These are phyloP conservation scores for Ormosia semicastrata DNA, from an alignment of 306 rosid genomes.

Conservation along the genomic window DNA sequence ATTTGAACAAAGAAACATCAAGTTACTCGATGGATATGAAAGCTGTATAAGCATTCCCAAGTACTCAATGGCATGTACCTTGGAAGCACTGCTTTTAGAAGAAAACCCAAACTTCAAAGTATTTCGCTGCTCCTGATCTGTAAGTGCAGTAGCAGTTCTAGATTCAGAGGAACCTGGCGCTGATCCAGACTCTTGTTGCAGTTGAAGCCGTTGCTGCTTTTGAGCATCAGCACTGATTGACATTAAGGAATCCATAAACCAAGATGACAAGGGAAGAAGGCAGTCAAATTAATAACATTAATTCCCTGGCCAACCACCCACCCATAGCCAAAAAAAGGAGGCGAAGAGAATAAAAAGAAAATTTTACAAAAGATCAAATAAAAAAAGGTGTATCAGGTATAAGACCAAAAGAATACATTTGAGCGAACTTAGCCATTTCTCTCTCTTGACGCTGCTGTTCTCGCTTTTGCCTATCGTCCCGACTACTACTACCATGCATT, in stretches of 20 bases:
- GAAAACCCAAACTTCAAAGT: conserved; percentile 91
- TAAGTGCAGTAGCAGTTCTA: conserved; percentile 63
- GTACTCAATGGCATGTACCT: conserved; percentile 36
- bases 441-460: conserved; percentile 92
- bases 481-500: conserved; percentile 87
- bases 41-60: background rate
- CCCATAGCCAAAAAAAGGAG: background rate
- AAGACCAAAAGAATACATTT: conserved; percentile 50
- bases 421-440: conserved; percentile 89
- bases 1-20: background rate
- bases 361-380: background rate
- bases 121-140: conserved; percentile 85
- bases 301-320: background rate
- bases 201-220: conserved; percentile 73
- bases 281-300: background rate
- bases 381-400: background rate
- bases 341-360: background rate
- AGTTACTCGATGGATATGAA: background rate
- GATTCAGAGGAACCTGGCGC: conserved; percentile 53
- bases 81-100: conserved; percentile 73
- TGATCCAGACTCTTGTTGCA: conserved; percentile 59
- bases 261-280: background rate
- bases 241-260: conserved; percentile 24
- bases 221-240: conserved; percentile 74
- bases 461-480: conserved; percentile 91